These are phyloP conservation scores for Globisporangium mamillatum DNA, from an alignment of 352 stramenopile species.

Conservation along the genomic window DNA sequence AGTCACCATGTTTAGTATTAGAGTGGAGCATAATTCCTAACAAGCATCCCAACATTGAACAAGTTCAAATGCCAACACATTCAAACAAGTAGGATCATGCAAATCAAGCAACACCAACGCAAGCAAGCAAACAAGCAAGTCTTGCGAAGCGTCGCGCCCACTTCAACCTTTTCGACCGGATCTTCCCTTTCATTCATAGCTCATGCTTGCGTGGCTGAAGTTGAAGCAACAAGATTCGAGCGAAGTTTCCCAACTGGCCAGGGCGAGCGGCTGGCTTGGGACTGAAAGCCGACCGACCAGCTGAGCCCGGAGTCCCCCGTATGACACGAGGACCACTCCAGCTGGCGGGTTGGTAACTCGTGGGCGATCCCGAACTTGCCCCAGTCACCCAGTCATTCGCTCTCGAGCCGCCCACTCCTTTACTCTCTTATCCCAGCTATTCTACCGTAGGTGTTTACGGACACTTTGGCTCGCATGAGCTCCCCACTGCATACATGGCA, in stretches of 20 bases:
- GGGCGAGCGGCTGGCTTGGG: not conserved
- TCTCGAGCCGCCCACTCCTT: not conserved
- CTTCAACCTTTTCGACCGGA: not conserved
- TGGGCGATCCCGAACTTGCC: not conserved
- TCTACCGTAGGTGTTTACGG: not conserved
- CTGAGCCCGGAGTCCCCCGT: not conserved
- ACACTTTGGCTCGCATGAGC: not conserved
- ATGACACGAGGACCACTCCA: not conserved
- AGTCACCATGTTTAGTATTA: constrained; percentile 4
- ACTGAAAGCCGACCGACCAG: not conserved
- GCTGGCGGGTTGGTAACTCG: not conserved
- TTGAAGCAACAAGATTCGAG: not conserved
- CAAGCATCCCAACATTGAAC: not conserved
- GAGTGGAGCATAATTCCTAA: not conserved
- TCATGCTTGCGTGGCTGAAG: not conserved
- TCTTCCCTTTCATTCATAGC: not conserved
- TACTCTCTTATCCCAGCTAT: not conserved
- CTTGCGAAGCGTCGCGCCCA: not conserved
- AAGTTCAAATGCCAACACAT: not conserved
- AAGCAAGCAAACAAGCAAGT: not conserved
- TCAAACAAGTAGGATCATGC: not conserved
- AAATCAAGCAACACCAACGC: not conserved
- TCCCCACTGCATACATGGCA: not conserved
- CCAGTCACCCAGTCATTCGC: not conserved
- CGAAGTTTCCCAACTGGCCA: not conserved